Evolutionary conservation across 257 asterid genomes (phyloP).

Genomic region (Voacanga thouarsii): DNA sequence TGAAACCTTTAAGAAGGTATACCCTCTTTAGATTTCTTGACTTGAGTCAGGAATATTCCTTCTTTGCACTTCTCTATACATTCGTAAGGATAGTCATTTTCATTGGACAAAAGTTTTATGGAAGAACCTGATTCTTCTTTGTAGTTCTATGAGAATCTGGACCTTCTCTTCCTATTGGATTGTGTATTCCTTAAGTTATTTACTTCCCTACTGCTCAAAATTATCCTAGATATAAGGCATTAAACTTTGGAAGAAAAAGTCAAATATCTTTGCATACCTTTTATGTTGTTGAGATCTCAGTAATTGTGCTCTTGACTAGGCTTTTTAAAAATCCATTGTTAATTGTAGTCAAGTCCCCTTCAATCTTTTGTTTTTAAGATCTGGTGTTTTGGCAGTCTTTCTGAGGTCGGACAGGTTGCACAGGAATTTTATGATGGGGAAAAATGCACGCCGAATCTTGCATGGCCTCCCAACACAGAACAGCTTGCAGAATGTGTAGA

Average conservation of each 20-base stretch:
- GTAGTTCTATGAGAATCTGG: background rate
- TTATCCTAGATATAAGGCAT: background rate
- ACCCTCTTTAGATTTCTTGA: background rate
- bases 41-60: background rate
- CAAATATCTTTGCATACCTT: background rate
- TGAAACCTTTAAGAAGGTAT: background rate
- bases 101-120: background rate
- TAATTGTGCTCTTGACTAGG: background rate
- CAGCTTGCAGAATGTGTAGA: slow-evolving; percentile 30
- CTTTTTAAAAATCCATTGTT: background rate
- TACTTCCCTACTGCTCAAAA: background rate
- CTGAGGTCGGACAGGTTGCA: slow-evolving; percentile 45
- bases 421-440: slow-evolving; percentile 36
- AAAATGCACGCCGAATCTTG: slow-evolving; percentile 36
- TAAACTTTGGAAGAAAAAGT: background rate
- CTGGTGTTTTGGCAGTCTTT: slow-evolving; percentile 42
- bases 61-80: background rate
- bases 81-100: background rate
- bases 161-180: background rate
- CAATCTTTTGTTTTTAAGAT: slow-evolving; percentile 25
- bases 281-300: background rate
- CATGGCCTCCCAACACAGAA: slow-evolving; percentile 51
- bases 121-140: background rate
- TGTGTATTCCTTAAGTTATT: background rate
- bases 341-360: slow-evolving; percentile 1